Base-by-base conservation (phyloP, 1,284 basidiomycete species). In the Naganishia sp. region DNA sequence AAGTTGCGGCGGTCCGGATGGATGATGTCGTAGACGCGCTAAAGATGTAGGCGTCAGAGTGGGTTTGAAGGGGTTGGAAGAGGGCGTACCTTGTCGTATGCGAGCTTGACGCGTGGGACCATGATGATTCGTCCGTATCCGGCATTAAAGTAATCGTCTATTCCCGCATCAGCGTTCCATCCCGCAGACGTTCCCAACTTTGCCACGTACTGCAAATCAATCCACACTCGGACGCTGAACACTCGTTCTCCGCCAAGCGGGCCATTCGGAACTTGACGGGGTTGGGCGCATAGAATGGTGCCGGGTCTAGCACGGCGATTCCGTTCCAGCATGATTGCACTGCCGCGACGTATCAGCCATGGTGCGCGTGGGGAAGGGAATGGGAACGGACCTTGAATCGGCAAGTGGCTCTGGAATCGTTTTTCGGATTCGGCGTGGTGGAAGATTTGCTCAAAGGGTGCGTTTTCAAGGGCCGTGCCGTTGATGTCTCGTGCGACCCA, bases 321-420 rank as follows among this genome's bases (percentile, higher is more conserved):
- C 94, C 94, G 78, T 96, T 96, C 94, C 94, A 96, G 81, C 94
- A 97, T 4, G 89, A 90, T 81, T 96, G 94, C 25, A 96, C 92
- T 77, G 63, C 17, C 18, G n/a, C 18, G 21, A 7, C 21, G 35
- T 53, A 45, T 43, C 28, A 41, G 52, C 25, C 10, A 15, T 15
- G 10, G 17, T 13, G 25, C 3, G 9, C 6, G 31, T 21, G 32
- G 6, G 6, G n/a, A n/a, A 23, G 35, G 31, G 23, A 57, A 10
- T 32, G 6, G 32, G 21, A 6, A 70, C 75, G 58, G 46, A 76
- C 76, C 76, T 79, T 97, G 94, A 35, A 96, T 83, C 1, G 94
- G 94, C 0, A 97, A 83, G 77, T 97, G 94, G 42, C 85, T 83
- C 78, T 92, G 90, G 85, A 93, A 97, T 43, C 91, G 86, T 65